A percentile compares a stretch with the other conserved stretches of the same genome.
These are phyloP conservation scores for Zea mays DNA, from an alignment of 176 grass and related monocot species.

Conservation along the genomic window Zm-B73-REFERENCE-NAM-5.0 NC_050100.1:6768501-6769000, in stretches of 20 bases:
- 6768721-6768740: constrained; percentile 35
- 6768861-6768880: constrained; percentile 28
- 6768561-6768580: constrained; percentile 32
- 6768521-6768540: constrained; percentile 38
- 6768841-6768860: neutral
- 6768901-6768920: constrained; percentile 17
- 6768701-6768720: constrained; percentile 49
- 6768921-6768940: no score
- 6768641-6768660: constrained; percentile 37
- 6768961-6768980: constrained; percentile 46
- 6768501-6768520: constrained; percentile 59
- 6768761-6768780: constrained; percentile 40
- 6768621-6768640: constrained; percentile 43
- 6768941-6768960: constrained; percentile 30
- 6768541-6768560: constrained; percentile 49
- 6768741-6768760: constrained; percentile 32
- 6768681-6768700: constrained; percentile 50
- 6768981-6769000: constrained; percentile 58
- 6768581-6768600: constrained; percentile 33
- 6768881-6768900: constrained; percentile 53
- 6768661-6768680: constrained; percentile 50
- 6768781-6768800: constrained; percentile 17
- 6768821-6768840: neutral
- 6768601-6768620: constrained; percentile 3
- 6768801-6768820: neutral